Evolutionary conservation across 148 eudicot species (phyloP).

Genomic region (Silene conica): DNA sequence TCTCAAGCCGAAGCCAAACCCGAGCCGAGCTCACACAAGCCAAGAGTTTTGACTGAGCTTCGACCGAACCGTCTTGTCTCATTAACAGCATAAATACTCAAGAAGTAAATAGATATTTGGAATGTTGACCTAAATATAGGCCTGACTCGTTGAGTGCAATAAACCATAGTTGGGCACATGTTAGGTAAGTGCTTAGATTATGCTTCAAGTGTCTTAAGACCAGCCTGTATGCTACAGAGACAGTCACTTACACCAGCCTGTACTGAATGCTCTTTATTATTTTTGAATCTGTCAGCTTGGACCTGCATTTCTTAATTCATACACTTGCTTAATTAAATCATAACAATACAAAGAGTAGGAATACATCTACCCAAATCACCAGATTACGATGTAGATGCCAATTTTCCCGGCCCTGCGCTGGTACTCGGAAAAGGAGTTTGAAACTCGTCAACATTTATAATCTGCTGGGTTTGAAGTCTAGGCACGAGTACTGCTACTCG

Average conservation of each 20-base stretch:
- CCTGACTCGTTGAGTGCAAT: neutral
- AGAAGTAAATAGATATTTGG: neutral
- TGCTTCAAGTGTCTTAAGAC: conserved; percentile 7
- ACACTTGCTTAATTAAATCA: neutral
- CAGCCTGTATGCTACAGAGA: conserved; percentile 6
- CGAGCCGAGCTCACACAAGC: too few species aligned
- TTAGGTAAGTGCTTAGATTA: conserved; percentile 14
- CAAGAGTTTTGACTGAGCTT: too few species aligned
- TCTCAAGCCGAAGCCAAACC: too few species aligned
- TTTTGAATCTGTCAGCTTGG: neutral
- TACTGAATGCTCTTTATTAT: neutral
- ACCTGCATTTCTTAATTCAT: neutral
- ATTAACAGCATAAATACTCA: neutral
- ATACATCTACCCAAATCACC: neutral
- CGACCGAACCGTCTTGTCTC: too few species aligned
- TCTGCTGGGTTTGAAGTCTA: too few species aligned
- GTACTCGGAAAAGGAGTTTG: too few species aligned
- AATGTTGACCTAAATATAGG: neutral
- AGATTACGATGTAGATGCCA: neutral
- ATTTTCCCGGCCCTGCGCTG: too few species aligned
- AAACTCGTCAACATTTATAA: too few species aligned
- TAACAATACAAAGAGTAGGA: neutral
- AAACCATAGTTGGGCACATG: conserved; percentile 15
- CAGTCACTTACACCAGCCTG: conserved; percentile 11
- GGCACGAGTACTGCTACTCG: too few species aligned